Conservation (phyloP, 257 asterid species). For the Prunella vulgaris region DNA sequence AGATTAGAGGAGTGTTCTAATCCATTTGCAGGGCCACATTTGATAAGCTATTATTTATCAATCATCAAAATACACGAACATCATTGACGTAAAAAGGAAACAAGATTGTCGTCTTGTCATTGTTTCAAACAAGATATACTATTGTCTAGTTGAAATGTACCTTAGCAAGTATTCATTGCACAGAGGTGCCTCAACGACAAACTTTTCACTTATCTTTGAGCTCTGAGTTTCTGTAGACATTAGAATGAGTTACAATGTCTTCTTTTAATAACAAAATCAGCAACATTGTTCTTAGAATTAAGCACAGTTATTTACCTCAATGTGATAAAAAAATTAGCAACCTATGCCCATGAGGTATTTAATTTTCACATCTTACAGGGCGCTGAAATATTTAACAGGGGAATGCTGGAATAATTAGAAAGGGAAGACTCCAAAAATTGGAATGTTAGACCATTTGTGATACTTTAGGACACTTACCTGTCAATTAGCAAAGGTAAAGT, state of each 20-base stretch:
- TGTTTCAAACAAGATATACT: constrained; percentile 27
- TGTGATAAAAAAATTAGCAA: constrained; percentile 77
- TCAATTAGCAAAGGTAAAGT: constrained; percentile 77
- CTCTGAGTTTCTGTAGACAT: constrained; percentile 57
- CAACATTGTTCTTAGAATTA: background rate
- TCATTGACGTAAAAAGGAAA: background rate
- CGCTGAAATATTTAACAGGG: constrained; percentile 34
- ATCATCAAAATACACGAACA: background rate
- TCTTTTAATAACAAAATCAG: background rate
- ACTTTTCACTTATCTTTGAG: constrained; percentile 41
- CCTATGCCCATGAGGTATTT: constrained; percentile 94
- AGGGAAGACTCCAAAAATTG: background rate
- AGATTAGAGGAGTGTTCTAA: background rate
- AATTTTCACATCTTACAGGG: constrained; percentile 84
- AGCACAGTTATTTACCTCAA: constrained; percentile 44
- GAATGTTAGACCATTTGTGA: background rate
- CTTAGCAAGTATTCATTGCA: background rate
- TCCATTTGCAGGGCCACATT: background rate
- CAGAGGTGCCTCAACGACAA: constrained; percentile 23
- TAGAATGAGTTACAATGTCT: background rate
- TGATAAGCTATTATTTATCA: background rate
- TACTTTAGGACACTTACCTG: constrained; percentile 36
- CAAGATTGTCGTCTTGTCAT: background rate
- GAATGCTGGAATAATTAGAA: background rate
- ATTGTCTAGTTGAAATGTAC: constrained; percentile 9